Evolutionary conservation across 148 eudicot genomes (phyloP).

Genomic region (Gaultheria prostrata): DNA sequence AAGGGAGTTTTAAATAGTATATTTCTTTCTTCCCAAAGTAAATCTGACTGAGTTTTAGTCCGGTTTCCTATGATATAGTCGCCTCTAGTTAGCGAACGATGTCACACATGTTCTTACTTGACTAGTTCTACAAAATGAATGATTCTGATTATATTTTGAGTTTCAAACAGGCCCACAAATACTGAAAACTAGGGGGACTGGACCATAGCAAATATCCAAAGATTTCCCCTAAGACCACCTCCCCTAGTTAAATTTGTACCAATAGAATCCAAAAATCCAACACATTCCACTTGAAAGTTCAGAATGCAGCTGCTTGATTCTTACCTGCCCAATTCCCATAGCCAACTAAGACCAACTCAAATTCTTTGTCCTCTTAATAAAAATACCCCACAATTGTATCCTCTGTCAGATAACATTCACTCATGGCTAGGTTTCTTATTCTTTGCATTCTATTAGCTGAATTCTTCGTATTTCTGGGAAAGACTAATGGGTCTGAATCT

Average conservation of each 20-base stretch:
- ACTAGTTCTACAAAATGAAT: background rate
- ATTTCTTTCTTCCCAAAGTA: no score
- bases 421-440: slow-evolving; percentile 14
- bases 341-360: background rate
- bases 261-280: background rate
- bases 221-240: slow-evolving; percentile 5
- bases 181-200: no score
- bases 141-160: no score
- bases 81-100: background rate
- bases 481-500: background rate
- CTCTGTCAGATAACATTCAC: background rate
- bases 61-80: background rate
- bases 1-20: background rate
- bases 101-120: background rate
- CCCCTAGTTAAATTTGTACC: background rate
- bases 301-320: background rate
- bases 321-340: background rate
- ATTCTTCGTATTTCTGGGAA: background rate
- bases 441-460: slow-evolving; percentile 7
- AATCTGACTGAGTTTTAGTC: background rate
- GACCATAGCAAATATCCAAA: background rate
- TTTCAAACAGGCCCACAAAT: no score
- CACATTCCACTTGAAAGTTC: background rate
- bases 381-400: background rate
- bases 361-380: background rate